A percentile compares a stretch with the other conserved stretches of the same genome.
These are phyloP conservation scores for Coemansia sp. DNA, from an alignment of 192 early-diverging fungal genomes.

Conservation along the genomic window DNA sequence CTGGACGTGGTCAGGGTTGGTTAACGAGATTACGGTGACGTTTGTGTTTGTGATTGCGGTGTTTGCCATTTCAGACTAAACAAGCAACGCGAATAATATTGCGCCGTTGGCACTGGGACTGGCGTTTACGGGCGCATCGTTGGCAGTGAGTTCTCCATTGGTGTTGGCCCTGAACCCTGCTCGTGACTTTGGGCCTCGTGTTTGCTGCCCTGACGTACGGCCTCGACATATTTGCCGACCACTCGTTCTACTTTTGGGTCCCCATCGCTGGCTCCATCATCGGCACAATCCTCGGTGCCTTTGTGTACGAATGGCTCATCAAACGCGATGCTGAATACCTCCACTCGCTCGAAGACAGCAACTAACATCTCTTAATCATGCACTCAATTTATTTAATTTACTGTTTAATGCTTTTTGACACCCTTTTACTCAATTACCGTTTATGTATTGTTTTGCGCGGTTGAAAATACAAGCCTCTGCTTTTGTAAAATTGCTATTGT, in stretches of 20 bases:
- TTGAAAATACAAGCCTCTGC: not conserved
- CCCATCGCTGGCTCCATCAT: conserved; percentile 62
- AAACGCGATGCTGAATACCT: conserved; percentile 39
- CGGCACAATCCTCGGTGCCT: conserved; percentile 58
- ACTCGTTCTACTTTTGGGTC: conserved; percentile 66
- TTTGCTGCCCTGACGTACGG: conserved; percentile 67
- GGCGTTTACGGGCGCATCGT: conserved; percentile 54
- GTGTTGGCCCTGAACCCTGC: conserved; percentile 67
- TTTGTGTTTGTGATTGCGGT: conserved; percentile 61
- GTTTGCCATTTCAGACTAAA: conserved; percentile 58
- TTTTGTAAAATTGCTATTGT: conserved; percentile 2
- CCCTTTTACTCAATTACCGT: too few species aligned
- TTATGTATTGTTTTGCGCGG: too few species aligned
- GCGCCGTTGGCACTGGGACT: conserved; percentile 60
- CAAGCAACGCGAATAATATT: conserved; percentile 48
- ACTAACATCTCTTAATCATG: not conserved
- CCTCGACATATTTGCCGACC: conserved; percentile 58
- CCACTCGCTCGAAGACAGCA: conserved; percentile 36
- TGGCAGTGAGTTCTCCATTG: conserved; percentile 58
- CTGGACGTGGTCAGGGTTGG: conserved; percentile 18
- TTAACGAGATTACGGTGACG: conserved; percentile 60
- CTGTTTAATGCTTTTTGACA: too few species aligned
- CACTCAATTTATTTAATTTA: too few species aligned
- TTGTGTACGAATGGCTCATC: conserved; percentile 60
- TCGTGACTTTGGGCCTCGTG: conserved; percentile 71